Conservation (phyloP, 441 rosid species). For the Kokia cookei region DNA sequence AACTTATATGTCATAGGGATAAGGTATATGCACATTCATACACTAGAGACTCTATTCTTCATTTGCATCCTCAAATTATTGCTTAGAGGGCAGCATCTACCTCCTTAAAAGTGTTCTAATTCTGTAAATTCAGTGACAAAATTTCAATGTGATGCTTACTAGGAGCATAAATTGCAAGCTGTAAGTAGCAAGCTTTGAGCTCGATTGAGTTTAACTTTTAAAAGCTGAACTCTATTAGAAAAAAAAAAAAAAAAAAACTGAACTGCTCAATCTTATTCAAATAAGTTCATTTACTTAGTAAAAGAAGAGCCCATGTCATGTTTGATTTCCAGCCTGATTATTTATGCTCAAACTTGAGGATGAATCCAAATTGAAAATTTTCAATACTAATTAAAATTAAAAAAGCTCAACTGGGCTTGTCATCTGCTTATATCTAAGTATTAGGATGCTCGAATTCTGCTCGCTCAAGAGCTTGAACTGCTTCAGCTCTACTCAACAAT, state of each 20-base stretch:
- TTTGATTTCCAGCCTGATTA: background rate
- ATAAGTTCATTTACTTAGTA: too few species aligned
- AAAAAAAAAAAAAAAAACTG: too few species aligned
- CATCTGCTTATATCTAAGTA: background rate
- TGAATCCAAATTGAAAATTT: background rate
- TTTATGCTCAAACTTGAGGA: background rate
- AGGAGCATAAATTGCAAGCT: background rate
- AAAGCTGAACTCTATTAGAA: too few species aligned
- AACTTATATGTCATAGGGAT: slow-evolving; percentile 88
- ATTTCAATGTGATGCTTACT: background rate
- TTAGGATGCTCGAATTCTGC: background rate
- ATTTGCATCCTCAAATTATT: background rate
- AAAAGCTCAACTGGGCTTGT: background rate
- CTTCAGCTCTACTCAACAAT: background rate
- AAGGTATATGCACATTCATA: slow-evolving; percentile 42
- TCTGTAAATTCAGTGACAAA: slow-evolving; percentile 84
- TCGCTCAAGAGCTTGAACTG: background rate
- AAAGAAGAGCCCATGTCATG: background rate
- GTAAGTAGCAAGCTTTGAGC: background rate
- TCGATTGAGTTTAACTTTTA: too few species aligned
- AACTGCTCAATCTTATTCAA: background rate
- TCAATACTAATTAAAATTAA: background rate
- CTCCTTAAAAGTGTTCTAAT: slow-evolving; percentile 44
- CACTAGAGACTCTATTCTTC: background rate
- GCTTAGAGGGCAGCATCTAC: slow-evolving; percentile 5